Conservation (phyloP, 768 basidiomycete genomes). For the Boletellus sp. region DNA sequence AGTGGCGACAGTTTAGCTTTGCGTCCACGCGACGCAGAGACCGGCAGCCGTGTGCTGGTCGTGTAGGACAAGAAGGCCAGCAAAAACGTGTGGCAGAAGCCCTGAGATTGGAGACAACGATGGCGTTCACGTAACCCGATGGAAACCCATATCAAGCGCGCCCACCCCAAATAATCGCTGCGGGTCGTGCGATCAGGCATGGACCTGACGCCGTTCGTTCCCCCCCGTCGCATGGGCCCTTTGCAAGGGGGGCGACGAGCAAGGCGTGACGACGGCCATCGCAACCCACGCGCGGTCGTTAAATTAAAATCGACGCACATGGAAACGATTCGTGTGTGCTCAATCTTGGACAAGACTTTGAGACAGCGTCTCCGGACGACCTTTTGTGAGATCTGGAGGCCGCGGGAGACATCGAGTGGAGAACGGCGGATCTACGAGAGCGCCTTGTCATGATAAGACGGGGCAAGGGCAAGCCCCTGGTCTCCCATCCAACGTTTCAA, state of each 20-base stretch:
- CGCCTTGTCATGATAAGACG: background rate
- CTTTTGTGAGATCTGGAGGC: too few relatives aligned
- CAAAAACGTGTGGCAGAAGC: background rate
- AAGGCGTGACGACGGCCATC: too few relatives aligned
- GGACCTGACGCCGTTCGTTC: conserved; percentile 3
- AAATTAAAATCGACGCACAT: too few relatives aligned
- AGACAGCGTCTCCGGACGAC: too few relatives aligned
- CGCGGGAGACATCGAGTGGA: conserved; percentile 1
- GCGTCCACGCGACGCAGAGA: conserved; percentile 1
- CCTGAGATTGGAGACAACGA: conserved; percentile 3
- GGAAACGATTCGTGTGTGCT: background rate
- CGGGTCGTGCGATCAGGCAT: conserved; percentile 1
- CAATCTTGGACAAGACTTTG: background rate
- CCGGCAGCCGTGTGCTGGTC: background rate
- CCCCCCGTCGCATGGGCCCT: conserved; percentile 18
- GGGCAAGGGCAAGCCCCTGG: too few relatives aligned
- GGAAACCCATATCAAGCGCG: background rate
- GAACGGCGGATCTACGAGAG: background rate
- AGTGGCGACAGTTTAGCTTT: background rate
- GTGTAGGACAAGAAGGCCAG: conserved; percentile 1
- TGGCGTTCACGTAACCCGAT: background rate
- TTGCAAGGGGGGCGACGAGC: background rate
- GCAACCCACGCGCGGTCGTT: too few relatives aligned
- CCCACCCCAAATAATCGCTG: conserved; percentile 3
- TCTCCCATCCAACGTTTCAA: background rate